A percentile compares a stretch with the other conserved stretches of the same genome.
Evolutionary conservation across 2,329 filamentous ascomycete species (phyloP).

Genomic region (Cordyceps farinosa): DNA sequence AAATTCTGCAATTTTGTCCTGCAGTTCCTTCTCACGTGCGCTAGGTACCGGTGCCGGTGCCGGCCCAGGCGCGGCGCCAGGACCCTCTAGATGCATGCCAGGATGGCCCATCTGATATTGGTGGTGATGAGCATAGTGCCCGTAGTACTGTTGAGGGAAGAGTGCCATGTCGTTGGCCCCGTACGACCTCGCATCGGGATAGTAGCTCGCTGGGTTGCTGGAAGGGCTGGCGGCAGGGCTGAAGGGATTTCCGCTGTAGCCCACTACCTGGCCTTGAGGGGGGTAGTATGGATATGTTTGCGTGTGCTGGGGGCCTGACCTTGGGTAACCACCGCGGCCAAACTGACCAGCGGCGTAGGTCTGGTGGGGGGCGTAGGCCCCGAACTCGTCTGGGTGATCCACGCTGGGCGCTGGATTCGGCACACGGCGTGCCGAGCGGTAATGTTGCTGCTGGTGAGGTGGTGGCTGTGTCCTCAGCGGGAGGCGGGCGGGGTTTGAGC

Average conservation of each 20-base stretch:
- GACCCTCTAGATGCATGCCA: constrained; percentile 40
- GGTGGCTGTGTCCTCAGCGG: constrained; percentile 26
- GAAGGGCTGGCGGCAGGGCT: constrained; percentile 37
- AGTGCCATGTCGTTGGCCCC: constrained; percentile 5
- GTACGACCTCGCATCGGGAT: not conserved
- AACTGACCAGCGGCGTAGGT: constrained; percentile 21
- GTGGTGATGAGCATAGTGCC: constrained; percentile 34
- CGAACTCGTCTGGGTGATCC: constrained; percentile 63
- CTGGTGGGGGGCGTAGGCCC: constrained; percentile 40
- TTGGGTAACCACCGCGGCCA: constrained; percentile 18
- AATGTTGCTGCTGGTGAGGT: constrained; percentile 33
- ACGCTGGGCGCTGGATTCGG: constrained; percentile 57
- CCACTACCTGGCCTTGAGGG: constrained; percentile 39
- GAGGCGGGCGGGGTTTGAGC: constrained; percentile 26
- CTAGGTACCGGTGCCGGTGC: constrained; percentile 29
- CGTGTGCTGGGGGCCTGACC: constrained; percentile 22
- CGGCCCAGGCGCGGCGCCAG: constrained; percentile 38
- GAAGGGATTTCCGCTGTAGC: constrained; percentile 41
- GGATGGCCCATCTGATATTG: constrained; percentile 40
- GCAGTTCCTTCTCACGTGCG: constrained; percentile 35
- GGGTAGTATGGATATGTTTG: constrained; percentile 28
- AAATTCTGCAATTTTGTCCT: constrained; percentile 35
- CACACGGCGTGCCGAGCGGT: constrained; percentile 36
- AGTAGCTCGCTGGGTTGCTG: constrained; percentile 14
- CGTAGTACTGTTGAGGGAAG: constrained; percentile 8